Evolutionary conservation across 768 basidiomycete species (phyloP), one percentile per base, ranked within the genome.

Genomic region (Porphyrellus cyaneotinctus): DNA sequence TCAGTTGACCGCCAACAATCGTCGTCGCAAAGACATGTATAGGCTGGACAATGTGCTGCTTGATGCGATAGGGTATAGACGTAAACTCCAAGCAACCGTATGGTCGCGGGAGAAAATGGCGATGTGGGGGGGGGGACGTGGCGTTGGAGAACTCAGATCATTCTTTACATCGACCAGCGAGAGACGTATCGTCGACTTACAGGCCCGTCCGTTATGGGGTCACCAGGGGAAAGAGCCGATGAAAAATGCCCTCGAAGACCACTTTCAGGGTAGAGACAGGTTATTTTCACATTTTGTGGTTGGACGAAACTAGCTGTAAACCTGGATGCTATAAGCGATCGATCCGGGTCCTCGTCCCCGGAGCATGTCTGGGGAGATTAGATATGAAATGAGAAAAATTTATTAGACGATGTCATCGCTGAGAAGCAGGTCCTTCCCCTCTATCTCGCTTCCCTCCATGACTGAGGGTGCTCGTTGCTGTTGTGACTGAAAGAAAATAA

Each of bases 331-430:
- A 4, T 59, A 78, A 89, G 64, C 62, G 68, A 37, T 75, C 78
- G 23, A 69, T 90, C 22, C 76, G 84, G 51, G 90, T 97, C 2
- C 81, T 97, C 3, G 87, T 95, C 1, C 95, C 95, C 1, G 95
- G 95, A 6, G 86, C 91, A 15, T 94, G 95, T 2, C 77, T 97
- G 1, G 93, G 91, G 1, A 79, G 95, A 39, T 72, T 98, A 17
- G 89, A 3, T 94, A 85, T 72, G 94, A 98, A n/a, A n/a, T n/a
- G n/a, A n/a, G n/a, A n/a, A n/a, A n/a, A n/a, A n/a, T n/a, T n/a
- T n/a, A n/a, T n/a, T n/a, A n/a, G n/a, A n/a, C n/a, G n/a, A n/a
- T n/a, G n/a, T n/a, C n/a, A n/a, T n/a, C 58, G 77, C 95, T 5
- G 91, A 92, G 6, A 81, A 78, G 30, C 75, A 38, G 37, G 37